These are phyloP conservation scores for Dianthus caryophyllus DNA, from an alignment of 148 eudicot species.

Conservation along the genomic window DNA sequence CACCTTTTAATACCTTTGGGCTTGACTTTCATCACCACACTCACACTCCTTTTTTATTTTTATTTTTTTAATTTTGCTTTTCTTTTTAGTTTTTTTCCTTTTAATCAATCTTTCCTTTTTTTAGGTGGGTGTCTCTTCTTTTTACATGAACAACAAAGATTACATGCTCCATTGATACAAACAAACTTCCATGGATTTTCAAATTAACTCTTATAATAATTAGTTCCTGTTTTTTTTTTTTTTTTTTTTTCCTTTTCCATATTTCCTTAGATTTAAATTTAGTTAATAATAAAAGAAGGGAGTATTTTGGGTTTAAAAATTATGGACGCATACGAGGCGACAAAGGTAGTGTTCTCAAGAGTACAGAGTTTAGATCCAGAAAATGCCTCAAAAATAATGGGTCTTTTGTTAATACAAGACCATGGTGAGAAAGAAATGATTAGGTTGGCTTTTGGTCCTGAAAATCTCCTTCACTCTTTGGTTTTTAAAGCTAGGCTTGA, in stretches of 20 bases:
- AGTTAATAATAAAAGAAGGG: no score
- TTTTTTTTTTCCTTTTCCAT: no score
- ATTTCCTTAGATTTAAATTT: no score
- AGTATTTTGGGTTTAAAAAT: neutral
- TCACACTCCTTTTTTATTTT: conserved; percentile 8
- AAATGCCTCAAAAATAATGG: conserved; percentile 89
- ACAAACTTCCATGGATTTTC: no score
- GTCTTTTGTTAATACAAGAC: conserved; percentile 71
- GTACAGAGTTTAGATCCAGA: conserved; percentile 75
- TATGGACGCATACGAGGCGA: conserved; percentile 93
- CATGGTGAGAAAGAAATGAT: conserved; percentile 96
- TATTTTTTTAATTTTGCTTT: neutral
- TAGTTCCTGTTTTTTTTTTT: no score
- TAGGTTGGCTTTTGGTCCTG: conserved; percentile 86
- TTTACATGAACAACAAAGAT: no score
- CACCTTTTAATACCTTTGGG: conserved; percentile 20
- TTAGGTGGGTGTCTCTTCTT: no score
- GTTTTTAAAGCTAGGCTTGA: conserved; percentile 64
- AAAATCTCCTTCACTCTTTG: conserved; percentile 53
- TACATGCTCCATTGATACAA: no score
- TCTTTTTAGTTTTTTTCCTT: neutral
- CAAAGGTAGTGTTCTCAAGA: conserved; percentile 65
- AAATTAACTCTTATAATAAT: no score
- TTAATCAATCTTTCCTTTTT: no score
- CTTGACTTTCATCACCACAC: conserved; percentile 31